Evolutionary conservation across 352 stramenopile genomes (phyloP).

Genomic region (Elongisporangium undulatum): DNA sequence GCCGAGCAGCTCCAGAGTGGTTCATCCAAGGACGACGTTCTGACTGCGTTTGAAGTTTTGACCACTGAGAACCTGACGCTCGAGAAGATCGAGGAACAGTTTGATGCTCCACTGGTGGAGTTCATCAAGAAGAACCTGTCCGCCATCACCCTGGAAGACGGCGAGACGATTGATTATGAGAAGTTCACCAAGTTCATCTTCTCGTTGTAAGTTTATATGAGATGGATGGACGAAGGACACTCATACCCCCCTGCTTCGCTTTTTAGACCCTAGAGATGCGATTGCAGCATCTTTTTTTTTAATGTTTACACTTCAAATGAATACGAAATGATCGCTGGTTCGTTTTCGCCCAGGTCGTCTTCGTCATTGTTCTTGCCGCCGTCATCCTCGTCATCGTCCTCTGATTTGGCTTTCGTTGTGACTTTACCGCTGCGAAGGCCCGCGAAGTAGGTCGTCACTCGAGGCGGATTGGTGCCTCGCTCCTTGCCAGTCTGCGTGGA

Average conservation of each 20-base stretch:
- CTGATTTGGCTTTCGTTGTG: constrained; percentile 17
- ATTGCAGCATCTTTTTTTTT: constrained; percentile 15
- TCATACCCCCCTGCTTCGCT: neutral
- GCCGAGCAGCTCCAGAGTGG: constrained; percentile 87
- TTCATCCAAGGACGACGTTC: constrained; percentile 77
- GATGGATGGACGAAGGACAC: constrained; percentile 4
- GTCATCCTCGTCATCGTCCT: constrained; percentile 17
- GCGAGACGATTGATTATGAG: constrained; percentile 56
- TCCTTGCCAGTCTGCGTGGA: constrained; percentile 81
- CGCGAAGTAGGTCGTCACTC: constrained; percentile 76
- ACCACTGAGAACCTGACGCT: constrained; percentile 65
- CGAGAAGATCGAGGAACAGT: constrained; percentile 79
- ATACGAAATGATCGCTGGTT: constrained; percentile 60
- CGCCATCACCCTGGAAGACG: constrained; percentile 44
- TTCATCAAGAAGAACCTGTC: constrained; percentile 78
- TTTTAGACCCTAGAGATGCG: constrained; percentile 16
- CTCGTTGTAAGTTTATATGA: constrained; percentile 41
- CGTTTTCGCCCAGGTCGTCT: constrained; percentile 22
- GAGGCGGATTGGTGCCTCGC: constrained; percentile 79
- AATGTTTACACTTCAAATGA: constrained; percentile 54
- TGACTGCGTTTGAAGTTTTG: constrained; percentile 78
- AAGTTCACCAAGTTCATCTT: constrained; percentile 84
- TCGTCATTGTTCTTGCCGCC: constrained; percentile 18
- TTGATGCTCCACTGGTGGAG: constrained; percentile 65
- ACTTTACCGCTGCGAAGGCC: constrained; percentile 34